Conservation (phyloP, 2,329 filamentous ascomycete species). For the Aspergillus texensis region DNA sequence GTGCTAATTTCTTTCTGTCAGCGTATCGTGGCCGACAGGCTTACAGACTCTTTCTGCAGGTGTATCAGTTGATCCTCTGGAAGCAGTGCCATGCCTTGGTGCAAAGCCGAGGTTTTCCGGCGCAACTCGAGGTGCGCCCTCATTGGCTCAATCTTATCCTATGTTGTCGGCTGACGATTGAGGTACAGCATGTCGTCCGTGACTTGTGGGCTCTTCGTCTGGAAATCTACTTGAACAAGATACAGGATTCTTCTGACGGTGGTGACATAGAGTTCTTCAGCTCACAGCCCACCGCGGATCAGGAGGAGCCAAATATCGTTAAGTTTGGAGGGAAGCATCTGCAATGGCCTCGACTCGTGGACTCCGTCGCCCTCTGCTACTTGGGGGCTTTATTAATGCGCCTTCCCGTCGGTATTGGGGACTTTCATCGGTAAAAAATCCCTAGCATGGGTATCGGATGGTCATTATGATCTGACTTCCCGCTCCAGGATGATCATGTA, state of each 20-base stretch:
- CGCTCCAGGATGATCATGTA: conserved; percentile 53
- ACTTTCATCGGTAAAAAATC: conserved; percentile 57
- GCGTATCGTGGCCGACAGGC: conserved; percentile 66
- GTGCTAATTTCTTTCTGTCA: conserved; percentile 52
- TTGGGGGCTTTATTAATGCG: conserved; percentile 74
- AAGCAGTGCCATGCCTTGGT: conserved; percentile 79
- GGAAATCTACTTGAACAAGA: conserved; percentile 55
- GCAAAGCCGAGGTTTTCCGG: conserved; percentile 64
- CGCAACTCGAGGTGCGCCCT: conserved; percentile 68
- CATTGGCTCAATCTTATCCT: background rate
- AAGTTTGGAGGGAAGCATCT: conserved; percentile 39
- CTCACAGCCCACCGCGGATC: conserved; percentile 57
- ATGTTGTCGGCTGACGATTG: conserved; percentile 14
- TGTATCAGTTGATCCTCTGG: conserved; percentile 80
- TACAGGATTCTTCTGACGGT: conserved; percentile 40
- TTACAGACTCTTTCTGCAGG: conserved; percentile 78
- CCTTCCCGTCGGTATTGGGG: conserved; percentile 73
- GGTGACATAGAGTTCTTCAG: conserved; percentile 57
- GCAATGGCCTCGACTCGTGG: conserved; percentile 66
- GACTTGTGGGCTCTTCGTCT: conserved; percentile 85
- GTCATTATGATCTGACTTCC: conserved; percentile 4
- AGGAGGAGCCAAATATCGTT: conserved; percentile 36
- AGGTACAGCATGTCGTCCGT: conserved; percentile 61
- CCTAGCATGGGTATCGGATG: background rate
- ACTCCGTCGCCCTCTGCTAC: conserved; percentile 79